These are phyloP conservation scores for Jacaranda mimosifolia DNA, from an alignment of 257 asterid species.

Conservation along the genomic window DNA sequence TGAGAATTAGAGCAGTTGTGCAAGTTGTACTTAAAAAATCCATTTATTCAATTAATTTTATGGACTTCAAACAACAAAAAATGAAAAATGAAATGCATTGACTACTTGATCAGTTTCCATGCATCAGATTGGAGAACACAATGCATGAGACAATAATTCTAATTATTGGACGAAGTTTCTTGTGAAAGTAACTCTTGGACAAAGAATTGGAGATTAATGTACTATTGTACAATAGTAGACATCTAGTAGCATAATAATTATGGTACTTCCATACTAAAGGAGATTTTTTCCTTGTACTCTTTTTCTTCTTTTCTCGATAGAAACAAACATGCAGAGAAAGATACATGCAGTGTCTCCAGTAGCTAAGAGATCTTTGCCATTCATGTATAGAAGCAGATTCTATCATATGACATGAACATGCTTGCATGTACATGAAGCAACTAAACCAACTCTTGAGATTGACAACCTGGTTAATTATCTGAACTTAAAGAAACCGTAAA, in stretches of 20 bases:
- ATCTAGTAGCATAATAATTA: background rate
- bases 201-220: background rate
- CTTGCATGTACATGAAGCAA: conserved; percentile 3
- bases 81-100: background rate
- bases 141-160: background rate
- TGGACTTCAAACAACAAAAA: background rate
- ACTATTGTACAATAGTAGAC: background rate
- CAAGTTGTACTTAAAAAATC: background rate
- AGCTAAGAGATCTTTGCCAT: background rate
- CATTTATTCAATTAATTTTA: background rate
- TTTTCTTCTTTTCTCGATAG: background rate
- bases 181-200: background rate
- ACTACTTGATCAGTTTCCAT: conserved; percentile 2
- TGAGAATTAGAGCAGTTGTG: conserved; percentile 12
- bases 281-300: background rate
- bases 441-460: background rate
- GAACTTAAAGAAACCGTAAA: background rate
- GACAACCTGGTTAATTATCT: background rate
- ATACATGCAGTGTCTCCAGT: background rate
- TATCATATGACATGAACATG: background rate
- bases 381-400: conserved; percentile 10
- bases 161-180: background rate
- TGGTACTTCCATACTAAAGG: background rate
- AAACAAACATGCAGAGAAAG: background rate
- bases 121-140: background rate